Evolutionary conservation across 176 grass and related monocot species (phyloP), one percentile per base, ranked within the genome.

Genomic region (Zoysia pacifica): DNA sequence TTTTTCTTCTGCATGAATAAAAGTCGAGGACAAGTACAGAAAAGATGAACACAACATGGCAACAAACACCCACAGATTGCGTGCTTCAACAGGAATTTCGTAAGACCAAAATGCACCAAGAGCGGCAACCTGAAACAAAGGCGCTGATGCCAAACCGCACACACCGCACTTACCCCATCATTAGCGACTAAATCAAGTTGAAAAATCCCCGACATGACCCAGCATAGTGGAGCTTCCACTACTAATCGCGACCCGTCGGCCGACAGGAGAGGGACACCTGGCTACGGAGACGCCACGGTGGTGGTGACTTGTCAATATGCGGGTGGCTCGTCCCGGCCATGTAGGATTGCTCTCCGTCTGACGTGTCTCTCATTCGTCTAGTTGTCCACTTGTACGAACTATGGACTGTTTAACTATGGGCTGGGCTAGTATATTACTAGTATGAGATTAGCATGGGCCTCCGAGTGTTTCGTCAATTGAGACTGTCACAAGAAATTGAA

Each of bases 151-250:
- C 54, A 89, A 75, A 85, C 61, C 62, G 79, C 93, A 96, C 93
- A 96, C 87, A 90, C 28, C 28, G 28, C 28, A 28, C 28, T 28
- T 18, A 83, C 49, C 61, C 73, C 77, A 79, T 90, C 74, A 88
- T 87, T 72, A 76, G 67, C 59, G 67, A 55, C 6, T 70, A 82
- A 13, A 77, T 52, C 12, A 67, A 44, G 11, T 43, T 79, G 59
- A 82, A 28, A 28, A 28, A 28, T 28, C 28, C 28, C 28, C 28
- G 28, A 28, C 28, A 28, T 28, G 28, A 79, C 76, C 74, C 66
- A 10, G 64, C 60, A 0, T 69, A 62, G 71, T 87, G 90, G 86
- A 85, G 69, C 69, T 74, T 91, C 86, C 90, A 93, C 88, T 58
- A 58, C 14, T 93, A 93, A 83, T 43, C 4, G 43, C 8, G 81